Evolutionary conservation across 2,329 filamentous ascomycete species (phyloP).

Genomic region (Alternaria metachromatica): DNA sequence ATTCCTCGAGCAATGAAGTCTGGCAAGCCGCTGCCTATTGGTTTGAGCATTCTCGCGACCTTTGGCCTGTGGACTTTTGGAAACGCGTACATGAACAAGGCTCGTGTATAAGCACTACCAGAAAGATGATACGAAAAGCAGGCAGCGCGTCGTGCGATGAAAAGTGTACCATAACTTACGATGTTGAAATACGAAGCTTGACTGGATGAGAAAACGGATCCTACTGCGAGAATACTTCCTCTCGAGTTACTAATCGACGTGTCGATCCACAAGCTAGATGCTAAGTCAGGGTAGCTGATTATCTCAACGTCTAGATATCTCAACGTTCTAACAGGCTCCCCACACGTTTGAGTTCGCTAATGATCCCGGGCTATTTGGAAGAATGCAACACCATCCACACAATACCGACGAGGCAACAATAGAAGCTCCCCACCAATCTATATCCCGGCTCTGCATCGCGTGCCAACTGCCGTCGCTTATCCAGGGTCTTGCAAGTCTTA

Average conservation of each 20-base stretch:
- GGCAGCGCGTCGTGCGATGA: neutral
- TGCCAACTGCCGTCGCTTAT: constrained; percentile 23
- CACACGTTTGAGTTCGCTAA: constrained; percentile 13
- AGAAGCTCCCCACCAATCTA: constrained; percentile 11
- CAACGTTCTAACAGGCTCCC: constrained; percentile 6
- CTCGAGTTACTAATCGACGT: neutral
- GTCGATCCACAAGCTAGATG: neutral
- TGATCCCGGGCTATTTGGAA: constrained; percentile 14
- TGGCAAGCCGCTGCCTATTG: constrained; percentile 82
- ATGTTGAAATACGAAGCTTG: neutral
- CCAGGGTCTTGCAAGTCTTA: neutral
- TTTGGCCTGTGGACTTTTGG: constrained; percentile 85
- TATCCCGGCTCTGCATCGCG: constrained; percentile 8
- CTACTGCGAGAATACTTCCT: neutral
- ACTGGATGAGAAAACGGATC: neutral
- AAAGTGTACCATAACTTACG: neutral
- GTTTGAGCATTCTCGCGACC: constrained; percentile 77
- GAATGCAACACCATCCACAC: constrained; percentile 17
- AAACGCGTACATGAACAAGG: constrained; percentile 59
- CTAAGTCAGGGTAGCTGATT: neutral
- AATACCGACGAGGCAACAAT: constrained; percentile 10
- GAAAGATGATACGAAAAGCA: neutral
- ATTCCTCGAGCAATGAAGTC: constrained; percentile 86
- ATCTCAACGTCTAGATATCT: neutral
- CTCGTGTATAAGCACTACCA: neutral